Percentiles rank a stretch among this genome's conserved stretches.
These are phyloP conservation scores for Coccomyxa subellipsoidea DNA, from an alignment of 163 green algal genomes.

Conservation along the genomic window DNA sequence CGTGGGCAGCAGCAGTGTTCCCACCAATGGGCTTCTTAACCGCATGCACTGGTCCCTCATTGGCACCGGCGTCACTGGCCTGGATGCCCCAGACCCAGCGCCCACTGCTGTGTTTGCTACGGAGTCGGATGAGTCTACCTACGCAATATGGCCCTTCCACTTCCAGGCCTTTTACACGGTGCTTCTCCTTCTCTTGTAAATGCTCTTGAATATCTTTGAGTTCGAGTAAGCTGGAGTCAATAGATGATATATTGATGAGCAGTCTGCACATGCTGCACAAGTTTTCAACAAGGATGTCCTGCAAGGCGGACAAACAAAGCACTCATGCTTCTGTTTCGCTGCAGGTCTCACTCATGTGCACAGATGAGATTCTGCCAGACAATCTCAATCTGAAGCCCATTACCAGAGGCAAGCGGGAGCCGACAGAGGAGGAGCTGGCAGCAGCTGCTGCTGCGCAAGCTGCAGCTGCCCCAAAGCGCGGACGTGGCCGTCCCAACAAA, in stretches of 20 bases:
- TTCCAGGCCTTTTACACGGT: slow-evolving; percentile 43
- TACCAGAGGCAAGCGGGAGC: slow-evolving; percentile 9
- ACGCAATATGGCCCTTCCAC: slow-evolving; percentile 30
- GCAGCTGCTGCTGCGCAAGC: neutral
- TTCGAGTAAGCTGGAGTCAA: no score
- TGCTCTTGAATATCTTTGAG: no score
- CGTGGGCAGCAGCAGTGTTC: slow-evolving; percentile 13
- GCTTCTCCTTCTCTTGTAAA: neutral
- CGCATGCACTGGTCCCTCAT: slow-evolving; percentile 46
- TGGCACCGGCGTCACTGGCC: slow-evolving; percentile 4
- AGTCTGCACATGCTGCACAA: neutral
- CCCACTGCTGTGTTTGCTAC: slow-evolving; percentile 14
- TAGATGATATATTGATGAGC: no score
- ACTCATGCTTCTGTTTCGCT: neutral
- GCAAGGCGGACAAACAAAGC: no score
- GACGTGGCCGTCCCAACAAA: neutral
- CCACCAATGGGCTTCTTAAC: slow-evolving; percentile 39
- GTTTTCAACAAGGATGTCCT: neutral
- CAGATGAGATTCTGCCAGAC: neutral
- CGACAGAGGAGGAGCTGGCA: neutral
- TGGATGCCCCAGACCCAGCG: neutral
- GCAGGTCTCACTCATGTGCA: neutral
- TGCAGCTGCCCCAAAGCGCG: neutral
- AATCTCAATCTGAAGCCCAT: neutral
- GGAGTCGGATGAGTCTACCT: slow-evolving; percentile 13